These are phyloP conservation scores for Clarireedia homoeocarpa DNA, from an alignment of 2,329 filamentous ascomycete species.

Conservation along the genomic window DNA sequence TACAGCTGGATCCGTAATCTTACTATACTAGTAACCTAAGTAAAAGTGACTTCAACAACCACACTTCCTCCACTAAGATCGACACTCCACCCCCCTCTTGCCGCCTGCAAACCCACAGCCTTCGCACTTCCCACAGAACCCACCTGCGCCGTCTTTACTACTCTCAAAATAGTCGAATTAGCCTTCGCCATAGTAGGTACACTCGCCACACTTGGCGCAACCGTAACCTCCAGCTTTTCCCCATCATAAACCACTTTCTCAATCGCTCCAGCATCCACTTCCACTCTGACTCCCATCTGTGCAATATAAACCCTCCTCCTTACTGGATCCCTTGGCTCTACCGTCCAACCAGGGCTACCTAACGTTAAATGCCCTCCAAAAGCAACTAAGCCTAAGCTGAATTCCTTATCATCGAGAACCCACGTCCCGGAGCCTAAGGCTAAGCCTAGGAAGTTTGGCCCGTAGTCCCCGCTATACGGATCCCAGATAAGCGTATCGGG, in stretches of 20 bases:
- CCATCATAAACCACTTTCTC: constrained; percentile 31
- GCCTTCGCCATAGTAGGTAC: constrained; percentile 1
- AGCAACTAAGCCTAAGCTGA: constrained; percentile 35
- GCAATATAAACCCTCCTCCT: constrained; percentile 42
- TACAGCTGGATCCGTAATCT: too few species aligned
- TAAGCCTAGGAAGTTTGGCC: constrained; percentile 44
- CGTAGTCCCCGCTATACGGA: constrained; percentile 49
- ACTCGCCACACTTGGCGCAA: constrained; percentile 9
- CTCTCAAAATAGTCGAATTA: constrained; percentile 7
- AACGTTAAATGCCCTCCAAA: constrained; percentile 40
- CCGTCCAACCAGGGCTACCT: constrained; percentile 16
- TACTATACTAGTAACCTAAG: background rate
- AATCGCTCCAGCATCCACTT: constrained; percentile 38
- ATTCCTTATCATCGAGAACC: constrained; percentile 36
- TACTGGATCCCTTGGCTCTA: constrained; percentile 39
- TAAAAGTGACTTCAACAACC: constrained; percentile 23
- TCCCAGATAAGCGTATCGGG: constrained; percentile 50
- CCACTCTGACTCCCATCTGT: constrained; percentile 35
- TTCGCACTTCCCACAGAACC: background rate
- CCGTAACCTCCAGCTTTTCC: background rate
- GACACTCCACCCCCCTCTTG: constrained; percentile 7
- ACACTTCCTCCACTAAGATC: background rate
- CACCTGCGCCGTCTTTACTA: constrained; percentile 12
- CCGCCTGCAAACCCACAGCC: background rate
- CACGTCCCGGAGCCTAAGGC: constrained; percentile 43